Conservation (phyloP, 257 asterid genomes). For the Salvia miltiorrhiza region DNA sequence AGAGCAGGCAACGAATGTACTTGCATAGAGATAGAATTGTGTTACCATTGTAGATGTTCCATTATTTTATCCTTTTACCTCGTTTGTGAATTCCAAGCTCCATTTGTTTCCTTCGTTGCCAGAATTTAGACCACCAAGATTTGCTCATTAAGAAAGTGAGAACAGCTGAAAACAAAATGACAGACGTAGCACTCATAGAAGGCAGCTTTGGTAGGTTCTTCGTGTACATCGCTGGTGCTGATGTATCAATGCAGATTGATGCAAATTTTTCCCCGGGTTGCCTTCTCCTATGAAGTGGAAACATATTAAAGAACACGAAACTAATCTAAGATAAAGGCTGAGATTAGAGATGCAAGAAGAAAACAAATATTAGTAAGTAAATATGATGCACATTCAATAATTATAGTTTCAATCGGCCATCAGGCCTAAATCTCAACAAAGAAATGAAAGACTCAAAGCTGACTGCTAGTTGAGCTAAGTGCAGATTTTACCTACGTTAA, state of each 20-base stretch:
- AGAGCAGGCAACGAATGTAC: not conserved
- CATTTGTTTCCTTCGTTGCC: constrained; percentile 21
- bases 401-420: not conserved
- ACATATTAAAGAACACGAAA: constrained; percentile 1
- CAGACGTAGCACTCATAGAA: constrained; percentile 32
- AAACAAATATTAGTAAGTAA: not conserved
- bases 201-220: constrained; percentile 34
- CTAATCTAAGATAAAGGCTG: not conserved
- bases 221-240: constrained; percentile 33
- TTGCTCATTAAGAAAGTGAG: constrained; percentile 35
- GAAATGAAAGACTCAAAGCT: not conserved
- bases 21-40: not conserved
- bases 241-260: constrained; percentile 47
- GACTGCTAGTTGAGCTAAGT: not conserved
- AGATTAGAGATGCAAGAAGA: not conserved
- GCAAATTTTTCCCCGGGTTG: constrained; percentile 74
- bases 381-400: not conserved
- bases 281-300: constrained; percentile 45
- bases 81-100: constrained; percentile 20
- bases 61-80: constrained; percentile 25
- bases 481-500: not conserved
- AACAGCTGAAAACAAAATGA: constrained; percentile 36
- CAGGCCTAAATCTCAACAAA: not conserved
- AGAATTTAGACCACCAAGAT: constrained; percentile 28
- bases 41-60: not conserved